These are phyloP conservation scores for Syzygium syzygioides DNA, from an alignment of 441 rosid species.

Conservation along the genomic window DNA sequence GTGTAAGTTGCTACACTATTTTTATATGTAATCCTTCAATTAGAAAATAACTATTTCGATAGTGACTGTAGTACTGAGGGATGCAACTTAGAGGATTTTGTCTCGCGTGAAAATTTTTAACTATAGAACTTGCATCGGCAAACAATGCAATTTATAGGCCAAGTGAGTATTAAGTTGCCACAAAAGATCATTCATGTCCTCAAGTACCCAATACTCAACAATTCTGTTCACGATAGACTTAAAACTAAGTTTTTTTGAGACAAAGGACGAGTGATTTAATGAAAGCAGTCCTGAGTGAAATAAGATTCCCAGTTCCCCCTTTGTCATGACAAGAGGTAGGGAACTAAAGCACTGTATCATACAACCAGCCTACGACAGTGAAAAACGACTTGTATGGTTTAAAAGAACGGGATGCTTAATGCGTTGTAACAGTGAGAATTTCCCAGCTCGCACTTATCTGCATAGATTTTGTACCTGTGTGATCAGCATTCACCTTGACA, in stretches of 20 bases:
- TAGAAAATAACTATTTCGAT: neutral
- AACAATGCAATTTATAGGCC: neutral
- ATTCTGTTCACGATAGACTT: neutral
- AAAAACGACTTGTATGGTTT: neutral
- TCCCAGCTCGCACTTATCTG: neutral
- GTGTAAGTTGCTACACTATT: neutral
- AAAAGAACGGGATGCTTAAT: neutral
- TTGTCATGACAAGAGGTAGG: neutral
- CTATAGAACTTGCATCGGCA: neutral
- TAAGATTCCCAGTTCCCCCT: neutral
- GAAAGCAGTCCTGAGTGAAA: neutral
- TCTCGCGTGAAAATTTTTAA: neutral
- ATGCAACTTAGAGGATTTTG: neutral
- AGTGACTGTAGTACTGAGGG: neutral
- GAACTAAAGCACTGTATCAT: neutral
- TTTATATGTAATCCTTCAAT: neutral
- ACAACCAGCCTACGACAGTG: neutral
- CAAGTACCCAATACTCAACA: neutral
- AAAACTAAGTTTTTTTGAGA: neutral
- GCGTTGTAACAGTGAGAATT: neutral
- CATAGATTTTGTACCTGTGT: neutral
- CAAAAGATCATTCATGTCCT: neutral
- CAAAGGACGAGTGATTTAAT: neutral
- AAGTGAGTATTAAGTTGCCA: neutral
- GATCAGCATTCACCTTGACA: neutral